These are phyloP conservation scores for Phallus indusiatus DNA, from an alignment of 768 basidiomycete genomes.

Conservation along the genomic window DNA sequence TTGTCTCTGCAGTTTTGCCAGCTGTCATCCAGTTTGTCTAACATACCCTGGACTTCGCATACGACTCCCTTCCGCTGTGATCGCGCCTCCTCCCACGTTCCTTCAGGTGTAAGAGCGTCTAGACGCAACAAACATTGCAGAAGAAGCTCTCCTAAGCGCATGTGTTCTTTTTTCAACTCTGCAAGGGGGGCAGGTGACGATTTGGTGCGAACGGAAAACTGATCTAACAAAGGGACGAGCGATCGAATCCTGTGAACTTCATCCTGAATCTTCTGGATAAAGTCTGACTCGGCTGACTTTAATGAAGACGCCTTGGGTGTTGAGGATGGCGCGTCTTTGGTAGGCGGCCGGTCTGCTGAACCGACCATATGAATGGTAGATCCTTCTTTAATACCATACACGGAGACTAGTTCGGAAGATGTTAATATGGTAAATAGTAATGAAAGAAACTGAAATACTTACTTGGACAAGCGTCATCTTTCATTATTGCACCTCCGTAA, in stretches of 20 bases:
- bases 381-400: conserved; percentile 62
- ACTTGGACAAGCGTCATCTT: conserved; percentile 66
- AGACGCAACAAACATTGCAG: conserved; percentile 81
- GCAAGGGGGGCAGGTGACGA: conserved; percentile 17
- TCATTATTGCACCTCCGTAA: conserved; percentile 84
- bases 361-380: conserved; percentile 67
- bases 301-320: conserved; percentile 15
- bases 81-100: conserved; percentile 71
- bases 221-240: conserved; percentile 47
- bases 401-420: conserved; percentile 40
- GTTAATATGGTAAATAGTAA: neutral
- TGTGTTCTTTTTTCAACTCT: conserved; percentile 33
- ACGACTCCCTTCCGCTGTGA: conserved; percentile 80
- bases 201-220: conserved; percentile 37
- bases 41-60: conserved; percentile 68
- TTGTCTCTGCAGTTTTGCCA: conserved; percentile 32
- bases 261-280: conserved; percentile 44
- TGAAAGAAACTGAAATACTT: conserved; percentile 30
- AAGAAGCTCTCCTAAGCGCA: conserved; percentile 68
- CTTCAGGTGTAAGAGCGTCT: conserved; percentile 69
- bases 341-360: conserved; percentile 24
- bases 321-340: conserved; percentile 17
- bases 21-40: conserved; percentile 70
- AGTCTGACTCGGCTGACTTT: conserved; percentile 32
- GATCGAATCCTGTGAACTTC: conserved; percentile 46